Percentiles rank a stretch among this genome's conserved stretches.
Conservation (phyloP, 2,329 filamentous ascomycete species). For the Cytospora schulzeri region DNA sequence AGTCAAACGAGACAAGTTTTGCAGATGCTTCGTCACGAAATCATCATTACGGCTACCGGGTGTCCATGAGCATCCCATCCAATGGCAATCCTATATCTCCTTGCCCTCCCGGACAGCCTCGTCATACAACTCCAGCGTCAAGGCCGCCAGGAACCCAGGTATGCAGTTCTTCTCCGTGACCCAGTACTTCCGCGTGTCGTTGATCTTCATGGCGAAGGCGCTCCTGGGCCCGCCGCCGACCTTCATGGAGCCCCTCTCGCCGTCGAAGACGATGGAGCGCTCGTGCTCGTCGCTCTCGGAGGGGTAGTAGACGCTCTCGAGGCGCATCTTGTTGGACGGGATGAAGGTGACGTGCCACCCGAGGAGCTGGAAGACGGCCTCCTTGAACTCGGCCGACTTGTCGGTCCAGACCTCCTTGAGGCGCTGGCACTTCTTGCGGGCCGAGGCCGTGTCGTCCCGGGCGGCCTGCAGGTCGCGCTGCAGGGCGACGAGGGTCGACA, state of each 20-base stretch:
- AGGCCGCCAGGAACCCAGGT: slow-evolving; percentile 85
- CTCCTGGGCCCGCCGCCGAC: slow-evolving; percentile 87
- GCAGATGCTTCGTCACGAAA: not conserved
- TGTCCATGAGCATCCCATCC: not conserved
- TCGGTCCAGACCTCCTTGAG: slow-evolving; percentile 91
- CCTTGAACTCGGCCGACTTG: slow-evolving; percentile 92
- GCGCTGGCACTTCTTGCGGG: slow-evolving; percentile 80
- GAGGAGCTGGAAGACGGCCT: slow-evolving; percentile 87
- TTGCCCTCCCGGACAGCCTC: slow-evolving; percentile 41
- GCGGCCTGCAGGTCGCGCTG: slow-evolving; percentile 75
- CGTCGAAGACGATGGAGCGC: slow-evolving; percentile 81
- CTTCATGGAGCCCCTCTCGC: slow-evolving; percentile 96
- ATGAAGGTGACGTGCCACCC: slow-evolving; percentile 96
- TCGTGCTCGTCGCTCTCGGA: slow-evolving; percentile 69
- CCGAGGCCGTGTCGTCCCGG: slow-evolving; percentile 67
- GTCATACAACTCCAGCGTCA: slow-evolving; percentile 93
- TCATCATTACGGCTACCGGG: slow-evolving; percentile 6
- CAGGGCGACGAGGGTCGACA: slow-evolving; percentile 73
- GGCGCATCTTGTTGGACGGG: slow-evolving; percentile 93
- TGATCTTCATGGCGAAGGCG: slow-evolving; percentile 82
- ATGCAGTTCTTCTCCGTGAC: slow-evolving; percentile 92
- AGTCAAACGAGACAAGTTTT: not conserved
- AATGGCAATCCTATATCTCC: slow-evolving; percentile 5
- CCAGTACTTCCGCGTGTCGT: slow-evolving; percentile 90
- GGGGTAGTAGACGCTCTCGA: slow-evolving; percentile 83